Base-by-base conservation (phyloP, 352 stramenopile species). In the Pythium biforme region DNA sequence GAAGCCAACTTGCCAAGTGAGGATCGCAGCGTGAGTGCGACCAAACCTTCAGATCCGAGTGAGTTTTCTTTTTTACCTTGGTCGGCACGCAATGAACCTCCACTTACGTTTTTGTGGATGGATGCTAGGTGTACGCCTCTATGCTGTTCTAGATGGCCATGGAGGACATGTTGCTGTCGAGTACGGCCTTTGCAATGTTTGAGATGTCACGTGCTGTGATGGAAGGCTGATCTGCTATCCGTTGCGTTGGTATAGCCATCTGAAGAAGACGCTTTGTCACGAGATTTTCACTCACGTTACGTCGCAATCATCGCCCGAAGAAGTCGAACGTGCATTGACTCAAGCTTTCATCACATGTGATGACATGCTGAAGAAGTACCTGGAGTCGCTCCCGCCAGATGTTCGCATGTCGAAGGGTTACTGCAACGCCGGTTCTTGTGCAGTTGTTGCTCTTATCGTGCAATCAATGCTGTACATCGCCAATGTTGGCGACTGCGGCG, bases 401-500 rank as follows among this genome's bases (percentile, higher is more conserved):
- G 62, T 77, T 0, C 69, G 69, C 22, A 75, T 87, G 61, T 83
- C 79, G 0, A 88, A 88, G 45, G 83, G 79, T 5, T 90, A 80
- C 31, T 89, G 79, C 66, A 92, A 92, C 49, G 79, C 81, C 2
- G 83, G 83, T 0, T 81, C 81, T 3, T 92, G 81, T 29, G 79
- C 75, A 1, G 79, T 89, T 3, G 74, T 89, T 0, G 76, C 79
- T 3, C 63, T 92, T 9, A 84, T 92, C 33, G 69, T 89, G 23
- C 70, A 75, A n/a, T 68, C 66, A 1, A 70, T 74, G 33, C 61
- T 97, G 12, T 97, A 96, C 56, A 81, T 96, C 2, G 89, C 90
- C 14, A 96, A 97, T 60, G 89, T 97, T 19, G 93, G 93, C 23
- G 91, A 98, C 58, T 97, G 93, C 61, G 75, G 77, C n/a, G 91